A percentile compares a stretch with the other conserved stretches of the same genome.
These are phyloP conservation scores for Rubia occidens DNA, from an alignment of 305 asterid species.

Conservation along the genomic window DNA sequence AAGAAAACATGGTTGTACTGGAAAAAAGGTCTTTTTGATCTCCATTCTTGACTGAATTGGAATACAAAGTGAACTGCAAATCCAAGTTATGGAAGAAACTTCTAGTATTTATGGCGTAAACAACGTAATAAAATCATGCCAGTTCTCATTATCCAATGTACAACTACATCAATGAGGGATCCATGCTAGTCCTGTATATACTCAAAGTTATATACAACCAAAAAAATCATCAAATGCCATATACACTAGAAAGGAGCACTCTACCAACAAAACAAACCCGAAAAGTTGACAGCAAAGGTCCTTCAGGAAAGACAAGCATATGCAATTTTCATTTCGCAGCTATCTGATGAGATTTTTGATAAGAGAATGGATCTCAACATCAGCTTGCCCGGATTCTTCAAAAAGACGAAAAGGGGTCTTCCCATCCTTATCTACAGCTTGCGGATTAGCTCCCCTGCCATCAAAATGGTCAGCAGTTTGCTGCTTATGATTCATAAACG, in stretches of 20 bases:
- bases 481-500: background rate
- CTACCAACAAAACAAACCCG: background rate
- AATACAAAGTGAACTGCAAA: background rate
- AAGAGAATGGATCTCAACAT: conserved; percentile 60
- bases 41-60: background rate
- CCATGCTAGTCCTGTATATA: conserved; percentile 1
- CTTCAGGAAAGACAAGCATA: background rate
- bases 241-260: background rate
- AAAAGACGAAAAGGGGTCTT: conserved; percentile 55
- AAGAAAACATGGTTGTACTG: background rate
- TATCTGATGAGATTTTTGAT: conserved; percentile 51
- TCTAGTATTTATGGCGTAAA: background rate
- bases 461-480: conserved; percentile 6
- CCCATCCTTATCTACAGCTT: conserved; percentile 58
- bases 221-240: background rate
- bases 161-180: background rate
- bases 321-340: conserved; percentile 14
- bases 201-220: conserved; percentile 13
- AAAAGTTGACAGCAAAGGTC: conserved; percentile 6
- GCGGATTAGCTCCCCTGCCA: conserved; percentile 75
- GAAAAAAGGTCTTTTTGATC: background rate
- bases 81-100: background rate
- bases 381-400: conserved; percentile 47
- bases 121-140: background rate
- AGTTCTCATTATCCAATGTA: background rate